phyloP scores from a whole-genome alignment of 2,329 filamentous ascomycete genomes.

The Rhytidhysteron rufulum region DNA sequence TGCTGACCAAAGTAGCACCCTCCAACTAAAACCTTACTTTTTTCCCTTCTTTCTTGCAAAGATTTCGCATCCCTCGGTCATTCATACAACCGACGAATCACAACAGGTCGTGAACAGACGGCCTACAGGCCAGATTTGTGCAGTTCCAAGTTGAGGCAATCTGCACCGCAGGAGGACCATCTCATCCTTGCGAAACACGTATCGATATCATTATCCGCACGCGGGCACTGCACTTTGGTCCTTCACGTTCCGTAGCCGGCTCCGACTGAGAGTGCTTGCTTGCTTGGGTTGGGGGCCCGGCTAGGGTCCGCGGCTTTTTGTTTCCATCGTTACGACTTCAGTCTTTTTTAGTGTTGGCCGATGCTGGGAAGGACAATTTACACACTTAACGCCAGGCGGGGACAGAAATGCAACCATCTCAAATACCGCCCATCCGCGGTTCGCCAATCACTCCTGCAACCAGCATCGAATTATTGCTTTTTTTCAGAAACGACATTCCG shows the following conservation, averaged over 20 bases:
- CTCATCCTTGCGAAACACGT: conserved; percentile 35
- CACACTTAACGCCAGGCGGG: conserved; percentile 14
- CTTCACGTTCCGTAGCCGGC: conserved; percentile 6
- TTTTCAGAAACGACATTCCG: conserved; percentile 19
- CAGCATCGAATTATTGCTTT: conserved; percentile 25
- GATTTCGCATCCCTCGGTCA: conserved; percentile 16
- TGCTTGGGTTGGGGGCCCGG: conserved; percentile 4
- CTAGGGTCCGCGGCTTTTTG: conserved; percentile 14
- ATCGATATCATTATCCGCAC: too few species aligned
- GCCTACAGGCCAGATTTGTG: conserved; percentile 20
- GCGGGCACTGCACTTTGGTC: conserved; percentile 5
- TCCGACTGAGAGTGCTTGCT: conserved; percentile 1
- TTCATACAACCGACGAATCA: conserved; percentile 22
- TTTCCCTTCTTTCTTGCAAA: too few species aligned
- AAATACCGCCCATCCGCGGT: conserved; percentile 9
- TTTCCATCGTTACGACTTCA: conserved; percentile 13
- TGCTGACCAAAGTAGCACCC: conserved; percentile 18
- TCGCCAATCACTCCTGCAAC: conserved; percentile 10
- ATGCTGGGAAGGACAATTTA: conserved; percentile 11
- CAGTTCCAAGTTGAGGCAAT: conserved; percentile 34
- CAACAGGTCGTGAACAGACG: conserved; percentile 4
- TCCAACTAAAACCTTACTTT: conserved; percentile 29
- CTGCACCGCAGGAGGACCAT: conserved; percentile 34
- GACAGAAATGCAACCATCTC: conserved; percentile 11
- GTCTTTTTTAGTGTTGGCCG: too few species aligned